phyloP scores from a whole-genome alignment of 306 rosid genomes.

The Acacia crassicarpa region DNA sequence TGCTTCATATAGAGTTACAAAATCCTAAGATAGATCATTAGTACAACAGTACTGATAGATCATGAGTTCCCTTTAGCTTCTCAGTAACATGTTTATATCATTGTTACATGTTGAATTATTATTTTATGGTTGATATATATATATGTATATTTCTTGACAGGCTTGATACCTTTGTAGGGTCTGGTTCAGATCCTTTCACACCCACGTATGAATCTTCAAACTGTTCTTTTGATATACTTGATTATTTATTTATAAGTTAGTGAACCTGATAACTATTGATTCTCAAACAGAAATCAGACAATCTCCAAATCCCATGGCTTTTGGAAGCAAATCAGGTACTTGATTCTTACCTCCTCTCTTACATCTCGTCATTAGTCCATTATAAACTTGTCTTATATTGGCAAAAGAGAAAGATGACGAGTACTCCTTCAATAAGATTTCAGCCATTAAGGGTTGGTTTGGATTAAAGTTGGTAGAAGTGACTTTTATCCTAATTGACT shows the following conservation, averaged over 20 bases:
- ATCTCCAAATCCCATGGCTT: slow-evolving; percentile 29
- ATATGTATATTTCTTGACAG: slow-evolving; percentile 25
- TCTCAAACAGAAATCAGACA: slow-evolving; percentile 33
- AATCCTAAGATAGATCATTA: background rate
- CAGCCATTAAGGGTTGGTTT: background rate
- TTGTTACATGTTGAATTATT: background rate
- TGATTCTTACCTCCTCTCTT: slow-evolving; percentile 5
- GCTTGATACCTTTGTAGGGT: slow-evolving; percentile 39
- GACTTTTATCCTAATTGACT: too few species aligned
- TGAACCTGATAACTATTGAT: background rate
- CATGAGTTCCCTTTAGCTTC: background rate
- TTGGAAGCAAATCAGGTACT: slow-evolving; percentile 37
- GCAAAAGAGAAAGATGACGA: background rate
- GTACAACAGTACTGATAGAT: background rate
- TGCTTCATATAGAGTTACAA: background rate
- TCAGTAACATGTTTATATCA: background rate
- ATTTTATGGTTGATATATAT: background rate
- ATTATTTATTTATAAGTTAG: background rate
- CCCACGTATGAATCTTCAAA: slow-evolving; percentile 35
- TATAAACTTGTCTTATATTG: background rate
- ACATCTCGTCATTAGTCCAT: slow-evolving; percentile 6
- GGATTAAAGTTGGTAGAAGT: too few species aligned
- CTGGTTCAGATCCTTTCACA: slow-evolving; percentile 47
- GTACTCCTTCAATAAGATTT: background rate
- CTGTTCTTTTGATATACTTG: background rate